Evolutionary conservation across 1,139 yeast species (phyloP).

Genomic region (Nadsonia commutata): DNA sequence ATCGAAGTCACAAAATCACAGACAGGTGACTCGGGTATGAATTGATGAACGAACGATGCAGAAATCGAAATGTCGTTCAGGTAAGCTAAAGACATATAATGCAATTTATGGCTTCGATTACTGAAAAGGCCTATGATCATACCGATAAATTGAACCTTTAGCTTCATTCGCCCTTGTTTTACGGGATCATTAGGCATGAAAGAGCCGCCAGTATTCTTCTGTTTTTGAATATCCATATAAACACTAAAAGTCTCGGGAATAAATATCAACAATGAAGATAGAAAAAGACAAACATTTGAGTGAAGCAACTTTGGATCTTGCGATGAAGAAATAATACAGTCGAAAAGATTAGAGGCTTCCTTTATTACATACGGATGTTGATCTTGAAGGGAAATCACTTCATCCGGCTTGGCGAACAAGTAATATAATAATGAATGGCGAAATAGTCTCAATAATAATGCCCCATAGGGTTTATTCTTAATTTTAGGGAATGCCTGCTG

Average conservation of each 20-base stretch:
- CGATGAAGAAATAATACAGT: conserved; percentile 10
- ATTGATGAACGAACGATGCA: conserved; percentile 31
- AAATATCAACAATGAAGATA: conserved; percentile 21
- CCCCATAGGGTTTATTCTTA: background rate
- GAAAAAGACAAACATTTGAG: conserved; percentile 16
- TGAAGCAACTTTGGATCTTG: no score
- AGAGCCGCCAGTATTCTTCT: conserved; percentile 9
- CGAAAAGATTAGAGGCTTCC: conserved; percentile 9
- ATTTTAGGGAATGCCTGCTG: background rate
- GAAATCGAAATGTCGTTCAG: conserved; percentile 15
- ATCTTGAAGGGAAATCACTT: conserved; percentile 24
- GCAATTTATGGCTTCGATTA: conserved; percentile 19
- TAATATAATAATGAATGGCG: conserved; percentile 23
- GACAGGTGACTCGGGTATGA: conserved; percentile 34
- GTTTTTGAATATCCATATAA: conserved; percentile 7
- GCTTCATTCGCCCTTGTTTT: background rate
- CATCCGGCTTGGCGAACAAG: conserved; percentile 42
- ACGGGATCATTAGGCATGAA: background rate
- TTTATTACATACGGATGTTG: conserved; percentile 11
- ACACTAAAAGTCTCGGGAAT: conserved; percentile 15
- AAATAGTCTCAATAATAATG: conserved; percentile 1
- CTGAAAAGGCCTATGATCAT: conserved; percentile 7
- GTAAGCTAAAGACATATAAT: conserved; percentile 20
- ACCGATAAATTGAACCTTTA: conserved; percentile 5
- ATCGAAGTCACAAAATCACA: conserved; percentile 31